Evolutionary conservation across 805 yeast genomes (phyloP), one percentile per base, ranked within the genome.

Genomic region (Saccharomyces jurei): DNA sequence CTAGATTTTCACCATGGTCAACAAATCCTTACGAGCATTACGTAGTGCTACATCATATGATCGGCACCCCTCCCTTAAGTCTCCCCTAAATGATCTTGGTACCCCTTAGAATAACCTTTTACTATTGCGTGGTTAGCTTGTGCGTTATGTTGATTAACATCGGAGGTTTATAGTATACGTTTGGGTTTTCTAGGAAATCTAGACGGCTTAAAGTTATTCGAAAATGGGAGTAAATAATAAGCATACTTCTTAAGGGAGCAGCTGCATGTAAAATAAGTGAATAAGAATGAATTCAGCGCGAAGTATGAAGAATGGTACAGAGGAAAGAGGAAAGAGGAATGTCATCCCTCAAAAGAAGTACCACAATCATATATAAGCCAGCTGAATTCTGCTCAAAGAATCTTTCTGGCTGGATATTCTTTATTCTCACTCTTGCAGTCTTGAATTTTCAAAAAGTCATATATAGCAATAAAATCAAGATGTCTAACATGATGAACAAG

Each of bases 401-500:
- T 2, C 4, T 32, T 1, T 32, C 41, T 14, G 17, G 17, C 2
- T 14, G n/a, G 21, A 6, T 14, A 17, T 31, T 10, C 41, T 28
- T 27, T 27, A 31, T 28, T 25, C 9, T 13, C 17, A 17, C 13
- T 14, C 11, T 4, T 10, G 31, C n/a, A 13, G 41, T 29, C 11
- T 9, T 29, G 2, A 29, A 14, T 21, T 48, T 13, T 25, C 17
- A 28, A 14, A 13, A 26, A 26, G 1, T 36, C 14, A 17, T 28
- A 22, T 26, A 3, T 5, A 26, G 17, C 11, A 41, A 14, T n/a
- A 29, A 49, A 49, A 11, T 32, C 29, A 54, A 29, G 48, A 63
- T 63, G 66, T 61, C 66, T 30, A 60, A 63, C 49, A 56, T 63
- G 48, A 46, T 63, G 29, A 62, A 63, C 55, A 63, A 63, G 41